Conservation (phyloP, 2,329 filamentous ascomycete genomes). For the Exophiala mesophila region DNA sequence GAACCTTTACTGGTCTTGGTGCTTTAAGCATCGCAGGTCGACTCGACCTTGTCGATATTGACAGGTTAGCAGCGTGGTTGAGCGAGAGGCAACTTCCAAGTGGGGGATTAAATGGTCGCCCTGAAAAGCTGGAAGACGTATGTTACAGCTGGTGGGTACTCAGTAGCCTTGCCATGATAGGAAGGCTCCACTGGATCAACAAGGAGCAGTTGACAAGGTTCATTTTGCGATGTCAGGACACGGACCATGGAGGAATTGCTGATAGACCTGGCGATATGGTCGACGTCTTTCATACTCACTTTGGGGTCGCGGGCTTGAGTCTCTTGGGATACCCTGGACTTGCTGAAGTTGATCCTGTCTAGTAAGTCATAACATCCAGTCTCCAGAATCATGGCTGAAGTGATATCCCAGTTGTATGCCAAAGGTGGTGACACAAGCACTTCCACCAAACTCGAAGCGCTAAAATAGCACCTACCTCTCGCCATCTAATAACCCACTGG, state of each 20-base stretch:
- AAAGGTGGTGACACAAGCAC: conserved; percentile 57
- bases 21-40: conserved; percentile 78
- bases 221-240: conserved; percentile 84
- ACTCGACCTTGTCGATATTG: conserved; percentile 74
- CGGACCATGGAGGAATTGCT: conserved; percentile 75
- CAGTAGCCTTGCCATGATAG: conserved; percentile 85
- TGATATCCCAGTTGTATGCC: conserved; percentile 63
- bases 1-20: conserved; percentile 91
- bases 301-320: conserved; percentile 83
- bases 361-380: conserved; percentile 63
- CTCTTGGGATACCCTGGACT: conserved; percentile 73
- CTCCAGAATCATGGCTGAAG: neutral
- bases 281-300: conserved; percentile 93
- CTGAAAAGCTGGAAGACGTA: conserved; percentile 92
- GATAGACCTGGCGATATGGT: conserved; percentile 92
- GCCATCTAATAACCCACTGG: conserved; percentile 66
- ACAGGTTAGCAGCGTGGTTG: conserved; percentile 81
- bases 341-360: conserved; percentile 78
- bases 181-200: conserved; percentile 88
- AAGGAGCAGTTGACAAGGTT: conserved; percentile 70
- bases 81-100: conserved; percentile 85
- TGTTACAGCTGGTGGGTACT: conserved; percentile 99
- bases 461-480: conserved; percentile 45
- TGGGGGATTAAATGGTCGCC: conserved; percentile 87
- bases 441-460: conserved; percentile 6